Base-by-base conservation (phyloP, 2,329 filamentous ascomycete species). In the Fusarium sp. region DNA sequence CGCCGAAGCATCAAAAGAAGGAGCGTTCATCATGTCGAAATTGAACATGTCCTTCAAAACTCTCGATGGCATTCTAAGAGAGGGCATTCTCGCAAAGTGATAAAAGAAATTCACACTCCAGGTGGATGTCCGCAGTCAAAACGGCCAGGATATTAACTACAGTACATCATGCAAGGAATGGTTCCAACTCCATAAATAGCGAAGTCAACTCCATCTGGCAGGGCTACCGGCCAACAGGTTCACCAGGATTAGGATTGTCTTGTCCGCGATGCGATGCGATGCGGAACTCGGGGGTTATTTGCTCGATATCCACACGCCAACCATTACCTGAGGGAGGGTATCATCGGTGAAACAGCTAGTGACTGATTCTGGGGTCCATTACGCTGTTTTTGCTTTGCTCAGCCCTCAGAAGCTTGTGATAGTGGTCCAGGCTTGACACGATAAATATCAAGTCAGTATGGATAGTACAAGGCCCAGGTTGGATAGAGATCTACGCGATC, bases 81-180 rank as follows among this genome's bases (percentile, higher is more conserved):
- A 62, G 13, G 37, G 33, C 56, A 60, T 55, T 41, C 23, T 50
- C 11, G 15, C 37, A 44, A 26, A 6, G 23, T 49, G 31, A 49
- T 44, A 23, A 57, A 39, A 15, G 9, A 37, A 15, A 29, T 54
- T 44, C 16, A 18, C 24, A 43, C 9, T 5, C 21, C 16, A 24
- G 8, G 37, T 57, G 28, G 46, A 42, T n/a, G 23, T 28, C 16
- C 12, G 24, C 31, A 37, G 48, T 26, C 48, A 42, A 33, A 54
- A 24, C 23, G 12, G 21, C 43, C 23, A 8, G 61, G 21, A 42
- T 26, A 21, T 33, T 15, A 33, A 26, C 21, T 58, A 47, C 43
- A 26, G n/a, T 58, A 47, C 43, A 46, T 60, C 33, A 58, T 49
- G 66, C 57, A 42, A 63, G 46, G 26, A 43, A 63, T 44, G n/a